Base-by-base conservation (phyloP, 75 land plant genomes). In the Pseudotsuga menziesii region DNA sequence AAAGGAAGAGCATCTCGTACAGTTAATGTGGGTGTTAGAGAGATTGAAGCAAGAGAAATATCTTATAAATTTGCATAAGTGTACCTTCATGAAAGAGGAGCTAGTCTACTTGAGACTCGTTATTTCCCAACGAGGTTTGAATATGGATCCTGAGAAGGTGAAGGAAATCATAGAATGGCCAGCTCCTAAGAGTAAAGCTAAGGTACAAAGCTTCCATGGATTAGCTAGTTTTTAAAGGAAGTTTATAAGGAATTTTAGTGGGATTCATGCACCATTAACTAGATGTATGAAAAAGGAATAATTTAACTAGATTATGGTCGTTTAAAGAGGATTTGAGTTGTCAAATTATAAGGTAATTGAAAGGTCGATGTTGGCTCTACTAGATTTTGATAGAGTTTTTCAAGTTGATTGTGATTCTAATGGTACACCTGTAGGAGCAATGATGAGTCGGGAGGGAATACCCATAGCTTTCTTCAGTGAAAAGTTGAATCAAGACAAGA, bases 11-110 rank as follows among this genome's bases (percentile, higher is more conserved):
- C 79, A 85, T 36, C 2, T 82, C 1, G 23, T 4, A 0, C 79
- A 82, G 14, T 17, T 85, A 16, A 3, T 26, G 2, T 1, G 72
- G 3, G 81, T 85, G 0, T n/a, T 79, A 29, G 4, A 36, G 14
- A 0, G 8, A 0, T 58, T 85, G 8, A 6, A 32, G 41, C 4
- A 73, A 41, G 29, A 82, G 7, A 52, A 82, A 27, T 61, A 82
- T 2, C 67, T 29, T 7, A 8, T 63, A 13, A 63, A 62, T 62
- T 4, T 62, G 26, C 19, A 62, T 13, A 62, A 62, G 22, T 62
- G 66, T 22, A 62, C 13, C 67, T 63, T 63, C 29, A 63, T 1
- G 67, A 63, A 63, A 23, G 23, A 5, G 23, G 4, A 26, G 67
- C 0, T 63, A 23, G 58, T 57, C 17, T 63, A 63, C 67, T 23